These are phyloP conservation scores for Podila horticola DNA, from an alignment of 192 early-diverging fungal genomes.

Conservation along the genomic window DNA sequence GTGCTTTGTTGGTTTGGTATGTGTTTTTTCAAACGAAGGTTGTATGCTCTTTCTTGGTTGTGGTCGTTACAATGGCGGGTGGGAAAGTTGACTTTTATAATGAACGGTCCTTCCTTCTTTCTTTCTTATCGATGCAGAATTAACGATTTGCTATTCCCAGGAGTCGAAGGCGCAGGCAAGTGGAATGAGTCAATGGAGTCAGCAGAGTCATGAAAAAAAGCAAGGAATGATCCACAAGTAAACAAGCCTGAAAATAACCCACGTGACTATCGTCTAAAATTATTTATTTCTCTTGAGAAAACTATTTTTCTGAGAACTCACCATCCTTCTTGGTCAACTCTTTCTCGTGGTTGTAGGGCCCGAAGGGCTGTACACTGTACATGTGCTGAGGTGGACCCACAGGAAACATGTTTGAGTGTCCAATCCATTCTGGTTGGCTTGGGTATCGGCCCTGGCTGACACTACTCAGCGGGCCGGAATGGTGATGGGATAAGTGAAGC, in stretches of 20 bases:
- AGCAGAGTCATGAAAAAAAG: not conserved
- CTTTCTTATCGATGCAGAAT: no score
- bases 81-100: not conserved
- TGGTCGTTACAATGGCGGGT: not conserved
- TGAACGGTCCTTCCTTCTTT: not conserved
- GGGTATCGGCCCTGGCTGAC: slow-evolving; percentile 20
- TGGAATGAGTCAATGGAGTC: slow-evolving; percentile 3
- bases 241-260: no score
- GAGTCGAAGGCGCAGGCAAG: not conserved
- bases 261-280: no score
- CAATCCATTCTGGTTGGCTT: slow-evolving; percentile 38
- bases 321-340: no score
- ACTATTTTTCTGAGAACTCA: no score
- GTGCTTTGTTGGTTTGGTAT: not conserved
- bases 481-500: no score
- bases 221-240: not conserved
- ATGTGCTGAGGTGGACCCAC: slow-evolving; percentile 32
- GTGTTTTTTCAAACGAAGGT: not conserved
- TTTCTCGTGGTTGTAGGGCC: no score
- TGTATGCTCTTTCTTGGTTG: not conserved
- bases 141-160: no score
- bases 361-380: not conserved
- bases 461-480: not conserved
- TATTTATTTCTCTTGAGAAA: no score
- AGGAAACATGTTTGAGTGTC: slow-evolving; percentile 26